phyloP scores from a whole-genome alignment of 495 filamentous ascomycete species.

The Aspergillus steynii region DNA sequence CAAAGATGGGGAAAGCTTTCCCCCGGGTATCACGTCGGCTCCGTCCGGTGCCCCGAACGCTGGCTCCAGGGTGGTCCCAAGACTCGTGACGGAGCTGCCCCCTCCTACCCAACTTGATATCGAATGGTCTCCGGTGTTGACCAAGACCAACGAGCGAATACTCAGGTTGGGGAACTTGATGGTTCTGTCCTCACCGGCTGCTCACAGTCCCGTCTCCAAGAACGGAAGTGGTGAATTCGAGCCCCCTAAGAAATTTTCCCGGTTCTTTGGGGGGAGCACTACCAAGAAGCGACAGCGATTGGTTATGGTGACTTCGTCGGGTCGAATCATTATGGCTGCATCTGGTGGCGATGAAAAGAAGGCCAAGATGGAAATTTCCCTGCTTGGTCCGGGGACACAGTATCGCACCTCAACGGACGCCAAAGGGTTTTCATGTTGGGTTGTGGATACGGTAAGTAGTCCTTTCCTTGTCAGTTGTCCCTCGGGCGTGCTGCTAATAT shows the following conservation, averaged over 20 bases:
- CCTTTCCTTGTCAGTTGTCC: background rate
- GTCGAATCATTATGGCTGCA: slow-evolving; percentile 85
- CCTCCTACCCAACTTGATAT: slow-evolving; percentile 97
- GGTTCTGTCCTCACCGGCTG: slow-evolving; percentile 72
- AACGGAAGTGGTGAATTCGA: slow-evolving; percentile 61
- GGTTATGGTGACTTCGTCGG: slow-evolving; percentile 94
- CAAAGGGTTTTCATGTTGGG: slow-evolving; percentile 85
- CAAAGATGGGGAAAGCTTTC: slow-evolving; percentile 39
- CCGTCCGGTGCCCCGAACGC: slow-evolving; percentile 41
- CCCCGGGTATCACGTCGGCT: slow-evolving; percentile 51
- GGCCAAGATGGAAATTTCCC: slow-evolving; percentile 83
- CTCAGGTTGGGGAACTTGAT: slow-evolving; percentile 89
- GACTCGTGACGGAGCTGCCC: slow-evolving; percentile 92
- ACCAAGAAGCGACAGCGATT: slow-evolving; percentile 92
- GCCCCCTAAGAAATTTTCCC: slow-evolving; percentile 78
- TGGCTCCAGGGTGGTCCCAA: slow-evolving; percentile 61
- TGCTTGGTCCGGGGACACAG: slow-evolving; percentile 67
- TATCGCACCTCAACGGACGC: slow-evolving; percentile 79
- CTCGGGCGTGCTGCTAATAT: slow-evolving; percentile 14
- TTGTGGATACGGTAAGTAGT: slow-evolving; percentile 83
- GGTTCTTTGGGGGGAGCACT: slow-evolving; percentile 86
- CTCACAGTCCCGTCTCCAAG: slow-evolving; percentile 65
- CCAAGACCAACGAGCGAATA: slow-evolving; percentile 87
- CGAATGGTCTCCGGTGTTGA: slow-evolving; percentile 97
- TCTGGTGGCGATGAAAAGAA: slow-evolving; percentile 95